Conservation (phyloP, 306 rosid genomes). For the Ammopiptanthus mongolicus region DNA sequence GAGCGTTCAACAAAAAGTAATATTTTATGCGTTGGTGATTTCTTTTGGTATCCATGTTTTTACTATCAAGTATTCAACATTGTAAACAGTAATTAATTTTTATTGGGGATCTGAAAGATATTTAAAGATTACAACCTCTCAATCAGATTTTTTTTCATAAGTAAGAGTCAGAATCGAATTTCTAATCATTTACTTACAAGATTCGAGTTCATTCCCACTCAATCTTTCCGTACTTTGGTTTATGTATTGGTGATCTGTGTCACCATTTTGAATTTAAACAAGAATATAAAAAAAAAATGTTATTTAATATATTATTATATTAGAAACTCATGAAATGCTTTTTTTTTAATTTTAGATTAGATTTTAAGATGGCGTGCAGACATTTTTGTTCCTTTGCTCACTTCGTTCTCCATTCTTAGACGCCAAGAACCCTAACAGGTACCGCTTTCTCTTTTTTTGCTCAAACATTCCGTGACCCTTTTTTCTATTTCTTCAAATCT, state of each 20-base stretch:
- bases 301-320: neutral
- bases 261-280: neutral
- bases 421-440: constrained; percentile 53
- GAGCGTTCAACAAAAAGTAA: neutral
- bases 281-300: neutral
- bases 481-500: neutral
- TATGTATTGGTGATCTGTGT: neutral
- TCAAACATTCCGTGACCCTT: neutral
- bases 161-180: too few species aligned
- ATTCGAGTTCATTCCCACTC: too few species aligned
- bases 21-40: neutral
- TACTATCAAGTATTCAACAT: too few species aligned
- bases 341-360: neutral
- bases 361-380: constrained; percentile 40
- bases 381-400: constrained; percentile 26
- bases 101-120: too few species aligned
- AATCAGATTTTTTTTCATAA: too few species aligned
- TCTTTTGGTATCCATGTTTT: too few species aligned
- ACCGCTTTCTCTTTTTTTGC: constrained; percentile 25
- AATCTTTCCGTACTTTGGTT: too few species aligned
- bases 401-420: constrained; percentile 33
- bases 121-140: too few species aligned
- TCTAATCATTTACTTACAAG: too few species aligned
- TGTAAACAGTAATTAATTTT: too few species aligned
- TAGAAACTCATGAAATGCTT: constrained; percentile 4